A percentile compares a stretch with the other conserved stretches of the same genome.
Evolutionary conservation across 2,329 filamentous ascomycete species (phyloP).

Genomic region (Claviceps pusilla): DNA sequence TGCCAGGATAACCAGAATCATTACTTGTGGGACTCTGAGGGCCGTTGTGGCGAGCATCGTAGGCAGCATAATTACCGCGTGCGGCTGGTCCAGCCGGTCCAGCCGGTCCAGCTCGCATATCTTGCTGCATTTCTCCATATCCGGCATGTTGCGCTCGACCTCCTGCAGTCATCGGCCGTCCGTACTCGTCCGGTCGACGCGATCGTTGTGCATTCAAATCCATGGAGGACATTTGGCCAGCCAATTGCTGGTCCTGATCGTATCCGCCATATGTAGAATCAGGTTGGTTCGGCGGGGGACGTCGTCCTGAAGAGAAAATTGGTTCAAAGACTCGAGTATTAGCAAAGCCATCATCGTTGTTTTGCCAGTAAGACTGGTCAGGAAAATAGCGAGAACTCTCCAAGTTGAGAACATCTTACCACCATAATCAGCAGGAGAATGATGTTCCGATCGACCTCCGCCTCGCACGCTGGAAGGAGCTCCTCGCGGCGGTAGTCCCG

Average conservation of each 20-base stretch:
- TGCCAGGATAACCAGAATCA: conserved; percentile 35
- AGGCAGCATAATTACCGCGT: conserved; percentile 11
- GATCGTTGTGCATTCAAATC: conserved; percentile 17
- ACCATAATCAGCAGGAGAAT: conserved; percentile 2
- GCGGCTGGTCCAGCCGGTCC: conserved; percentile 4
- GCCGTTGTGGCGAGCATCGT: conserved; percentile 14
- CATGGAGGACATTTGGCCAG: conserved; percentile 21
- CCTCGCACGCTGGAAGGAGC: background rate
- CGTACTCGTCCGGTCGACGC: conserved; percentile 14
- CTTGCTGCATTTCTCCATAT: conserved; percentile 13
- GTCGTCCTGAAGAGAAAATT: conserved; percentile 10
- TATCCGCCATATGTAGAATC: conserved; percentile 11
- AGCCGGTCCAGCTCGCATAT: conserved; percentile 14
- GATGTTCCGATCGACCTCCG: conserved; percentile 2
- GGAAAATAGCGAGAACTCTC: background rate
- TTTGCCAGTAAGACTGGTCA: background rate
- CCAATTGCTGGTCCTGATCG: conserved; percentile 17
- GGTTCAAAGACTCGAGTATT: background rate
- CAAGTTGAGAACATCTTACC: conserved; percentile 2
- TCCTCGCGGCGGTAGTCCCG: conserved; percentile 8
- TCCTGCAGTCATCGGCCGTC: conserved; percentile 11
- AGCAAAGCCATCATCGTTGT: background rate
- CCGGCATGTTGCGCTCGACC: conserved; percentile 15
- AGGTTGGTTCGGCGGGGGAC: conserved; percentile 9
- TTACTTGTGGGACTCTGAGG: conserved; percentile 20